phyloP scores from a whole-genome alignment of 805 yeast genomes.

The Candida nitratophila region DNA sequence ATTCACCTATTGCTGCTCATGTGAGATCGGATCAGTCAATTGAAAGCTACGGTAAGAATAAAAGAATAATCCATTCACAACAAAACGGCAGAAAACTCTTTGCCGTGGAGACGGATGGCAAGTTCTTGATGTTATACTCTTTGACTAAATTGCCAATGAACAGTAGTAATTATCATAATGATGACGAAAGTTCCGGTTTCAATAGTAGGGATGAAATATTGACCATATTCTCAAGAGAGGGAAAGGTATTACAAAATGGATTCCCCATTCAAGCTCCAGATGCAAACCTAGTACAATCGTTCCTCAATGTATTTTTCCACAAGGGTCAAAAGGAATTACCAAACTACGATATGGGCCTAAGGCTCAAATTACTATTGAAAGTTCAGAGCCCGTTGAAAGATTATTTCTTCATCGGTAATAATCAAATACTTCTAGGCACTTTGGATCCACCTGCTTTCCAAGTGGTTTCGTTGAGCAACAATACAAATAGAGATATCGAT shows the following conservation, averaged over 20 bases:
- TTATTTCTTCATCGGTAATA: slow-evolving; percentile 17
- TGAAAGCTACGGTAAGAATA: slow-evolving; percentile 40
- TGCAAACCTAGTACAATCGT: slow-evolving; percentile 15
- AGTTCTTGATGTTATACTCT: slow-evolving; percentile 37
- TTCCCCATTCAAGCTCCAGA: slow-evolving; percentile 14
- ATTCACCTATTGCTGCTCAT: slow-evolving; percentile 42
- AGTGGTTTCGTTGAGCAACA: slow-evolving; percentile 19
- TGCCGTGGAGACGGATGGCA: slow-evolving; percentile 33
- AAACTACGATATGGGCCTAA: slow-evolving; percentile 23
- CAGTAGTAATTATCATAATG: slow-evolving; percentile 9
- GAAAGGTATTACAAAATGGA: slow-evolving; percentile 28
- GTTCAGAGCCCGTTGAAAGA: slow-evolving; percentile 26
- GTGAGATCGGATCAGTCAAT: slow-evolving; percentile 37
- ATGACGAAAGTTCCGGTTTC: slow-evolving; percentile 1
- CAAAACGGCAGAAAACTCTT: slow-evolving; percentile 33
- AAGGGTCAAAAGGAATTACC: slow-evolving; percentile 19
- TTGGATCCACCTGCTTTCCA: slow-evolving; percentile 29
- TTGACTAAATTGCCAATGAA: slow-evolving; percentile 20
- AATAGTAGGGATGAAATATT: slow-evolving; percentile 19
- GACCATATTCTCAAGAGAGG: slow-evolving; percentile 21
- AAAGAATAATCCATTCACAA: slow-evolving; percentile 28
- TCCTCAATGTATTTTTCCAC: slow-evolving; percentile 20
- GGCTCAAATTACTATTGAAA: slow-evolving; percentile 27
- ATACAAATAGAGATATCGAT: slow-evolving; percentile 10
- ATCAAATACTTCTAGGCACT: slow-evolving; percentile 18